Percentiles rank a stretch among this genome's conserved stretches.
These are phyloP conservation scores for Sporothrix euskadiensis DNA, from an alignment of 2,329 filamentous ascomycete species.

Conservation along the genomic window DNA sequence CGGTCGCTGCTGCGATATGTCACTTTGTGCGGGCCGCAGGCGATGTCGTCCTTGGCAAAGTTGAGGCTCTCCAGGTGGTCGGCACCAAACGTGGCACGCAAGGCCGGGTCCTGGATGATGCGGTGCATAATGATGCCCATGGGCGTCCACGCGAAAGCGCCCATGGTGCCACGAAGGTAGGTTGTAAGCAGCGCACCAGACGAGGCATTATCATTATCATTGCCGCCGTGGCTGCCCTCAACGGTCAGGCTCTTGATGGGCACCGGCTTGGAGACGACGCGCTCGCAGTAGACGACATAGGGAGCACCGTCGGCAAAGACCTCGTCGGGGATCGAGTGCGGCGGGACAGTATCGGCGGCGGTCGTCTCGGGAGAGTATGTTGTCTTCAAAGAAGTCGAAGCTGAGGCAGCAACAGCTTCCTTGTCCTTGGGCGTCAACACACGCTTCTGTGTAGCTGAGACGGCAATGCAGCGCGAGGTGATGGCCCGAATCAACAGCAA, in stretches of 20 bases:
- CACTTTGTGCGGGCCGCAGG: conserved; percentile 40
- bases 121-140: conserved; percentile 38
- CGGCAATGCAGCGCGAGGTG: conserved; percentile 20
- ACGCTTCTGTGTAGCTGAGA: neutral
- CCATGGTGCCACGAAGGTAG: conserved; percentile 38
- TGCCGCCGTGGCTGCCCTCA: neutral
- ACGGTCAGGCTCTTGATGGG: conserved; percentile 14
- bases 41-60: conserved; percentile 37
- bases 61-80: conserved; percentile 33
- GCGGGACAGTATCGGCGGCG: neutral
- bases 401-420: neutral
- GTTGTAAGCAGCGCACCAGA: conserved; percentile 34
- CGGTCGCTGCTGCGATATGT: conserved; percentile 35
- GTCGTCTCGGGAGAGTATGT: neutral
- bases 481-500: conserved; percentile 24
- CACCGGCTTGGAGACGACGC: conserved; percentile 27
- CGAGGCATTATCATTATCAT: neutral
- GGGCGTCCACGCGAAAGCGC: conserved; percentile 40
- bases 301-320: conserved; percentile 18
- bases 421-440: conserved; percentile 12
- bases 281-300: conserved; percentile 29
- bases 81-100: conserved; percentile 35
- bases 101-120: conserved; percentile 32
- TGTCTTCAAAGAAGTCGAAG: neutral
- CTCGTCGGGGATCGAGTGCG: conserved; percentile 26